Conservation (phyloP, 2,329 filamentous ascomycete genomes). For the Aureobasidium sp. region DNA sequence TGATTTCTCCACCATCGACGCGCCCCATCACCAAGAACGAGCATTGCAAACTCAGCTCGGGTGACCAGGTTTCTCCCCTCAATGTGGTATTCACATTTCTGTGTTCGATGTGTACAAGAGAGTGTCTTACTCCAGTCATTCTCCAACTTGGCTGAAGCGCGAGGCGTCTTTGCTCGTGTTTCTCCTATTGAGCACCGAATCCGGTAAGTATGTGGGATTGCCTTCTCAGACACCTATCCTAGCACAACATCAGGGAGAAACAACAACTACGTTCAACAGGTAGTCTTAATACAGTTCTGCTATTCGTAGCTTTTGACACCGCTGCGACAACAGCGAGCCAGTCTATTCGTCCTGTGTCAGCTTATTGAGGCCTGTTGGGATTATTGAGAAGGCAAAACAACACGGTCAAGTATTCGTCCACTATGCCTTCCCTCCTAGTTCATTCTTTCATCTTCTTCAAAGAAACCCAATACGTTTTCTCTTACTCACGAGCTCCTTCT, state of each 20-base stretch:
- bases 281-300: neutral
- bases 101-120: too few species aligned
- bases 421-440: neutral
- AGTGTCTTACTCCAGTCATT: too few species aligned
- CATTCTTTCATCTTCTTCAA: neutral
- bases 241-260: neutral
- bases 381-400: neutral
- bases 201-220: neutral
- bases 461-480: neutral
- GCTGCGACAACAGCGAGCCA: neutral
- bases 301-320: neutral
- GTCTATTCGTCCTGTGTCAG: neutral
- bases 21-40: too few species aligned
- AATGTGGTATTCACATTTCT: too few species aligned
- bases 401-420: neutral
- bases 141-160: neutral
- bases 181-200: slow-evolving; percentile 15
- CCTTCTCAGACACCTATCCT: neutral
- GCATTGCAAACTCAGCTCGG: too few species aligned
- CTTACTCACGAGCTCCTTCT: neutral
- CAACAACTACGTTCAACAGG: neutral
- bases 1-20: too few species aligned
- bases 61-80: too few species aligned
- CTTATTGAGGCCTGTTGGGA: neutral
- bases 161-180: neutral